These are phyloP conservation scores for Zygosaccharomyces sapae DNA, from an alignment of 1,139 yeast genomes.

Conservation along the genomic window DNA sequence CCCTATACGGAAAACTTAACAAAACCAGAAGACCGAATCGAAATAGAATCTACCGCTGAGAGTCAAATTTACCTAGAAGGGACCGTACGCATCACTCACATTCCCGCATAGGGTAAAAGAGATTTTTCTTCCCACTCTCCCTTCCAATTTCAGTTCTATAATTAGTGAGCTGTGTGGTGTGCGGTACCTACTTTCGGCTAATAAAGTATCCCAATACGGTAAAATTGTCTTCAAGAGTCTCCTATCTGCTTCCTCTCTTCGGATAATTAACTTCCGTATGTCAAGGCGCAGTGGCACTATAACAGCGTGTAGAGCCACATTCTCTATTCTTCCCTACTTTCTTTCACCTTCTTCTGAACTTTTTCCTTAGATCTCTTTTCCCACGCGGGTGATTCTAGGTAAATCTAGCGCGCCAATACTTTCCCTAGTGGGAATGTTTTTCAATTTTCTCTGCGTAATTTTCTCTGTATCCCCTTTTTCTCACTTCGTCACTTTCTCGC, in stretches of 20 bases:
- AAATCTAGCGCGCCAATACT: not conserved
- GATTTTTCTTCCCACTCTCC: not conserved
- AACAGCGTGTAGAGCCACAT: not conserved
- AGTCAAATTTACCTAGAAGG: not conserved
- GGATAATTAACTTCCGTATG: slow-evolving; percentile 1
- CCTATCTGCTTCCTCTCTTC: slow-evolving; percentile 6
- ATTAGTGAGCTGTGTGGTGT: slow-evolving; percentile 5
- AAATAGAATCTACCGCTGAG: slow-evolving; percentile 2
- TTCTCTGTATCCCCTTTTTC: not conserved
- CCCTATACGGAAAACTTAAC: slow-evolving; percentile 4
- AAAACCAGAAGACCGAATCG: not conserved
- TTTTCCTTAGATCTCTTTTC: not conserved
- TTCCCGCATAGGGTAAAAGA: slow-evolving; percentile 2
- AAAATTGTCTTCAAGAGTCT: not conserved
- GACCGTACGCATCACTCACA: slow-evolving; percentile 2
- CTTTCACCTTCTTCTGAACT: not conserved
- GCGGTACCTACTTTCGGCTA: not conserved
- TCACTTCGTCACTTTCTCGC: no score
- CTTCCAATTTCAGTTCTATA: slow-evolving; percentile 5
- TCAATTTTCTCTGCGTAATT: not conserved
- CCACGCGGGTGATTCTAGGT: not conserved
- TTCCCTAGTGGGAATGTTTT: not conserved
- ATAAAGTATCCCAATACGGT: slow-evolving; percentile 1
- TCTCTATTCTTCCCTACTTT: not conserved
- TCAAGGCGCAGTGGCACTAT: slow-evolving; percentile 3